Evolutionary conservation across 2,329 filamentous ascomycete species (phyloP), one percentile per base, ranked within the genome.

Genomic region (Alternaria sp.): DNA sequence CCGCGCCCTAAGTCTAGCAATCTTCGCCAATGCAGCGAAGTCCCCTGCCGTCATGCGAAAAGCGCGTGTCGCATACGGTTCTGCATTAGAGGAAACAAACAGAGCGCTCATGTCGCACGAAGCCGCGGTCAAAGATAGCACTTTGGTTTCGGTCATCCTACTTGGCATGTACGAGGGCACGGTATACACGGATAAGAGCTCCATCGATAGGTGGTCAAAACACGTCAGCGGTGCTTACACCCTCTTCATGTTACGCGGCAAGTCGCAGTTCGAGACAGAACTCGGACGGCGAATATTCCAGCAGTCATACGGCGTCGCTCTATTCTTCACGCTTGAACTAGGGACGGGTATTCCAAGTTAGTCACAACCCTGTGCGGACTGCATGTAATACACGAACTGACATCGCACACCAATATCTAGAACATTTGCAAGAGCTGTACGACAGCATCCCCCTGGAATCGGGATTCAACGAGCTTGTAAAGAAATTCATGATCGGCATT

Each of bases 101-200:
- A 62, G 57, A 44, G 73, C 73, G 4, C 60, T 77, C 7, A 58
- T 64, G 2, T 53, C 52, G 46, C 65, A 53, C 7, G 47, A 70
- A 43, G 66, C 62, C 4, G 72, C 71, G 8, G 53, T 63, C 8
- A 68, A 70, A 62, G 72, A 76, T 32, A 73, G 67, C 53, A 77
- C 74, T 4, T 61, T 77, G 5, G 64, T 76, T 6, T 67, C 74
- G 10, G 73, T 76, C n/a, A 72, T 76, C 17, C 65, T 77, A 65
- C 68, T 80, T 6, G 73, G 77, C 6, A 63, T 78, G 57, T 79
- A 77, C 47, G 78, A 80, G 57, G 75, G 69, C 52, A 71, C 77
- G 21, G 68, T 69, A 8, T 77, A 72, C 44, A 65, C 72, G 25
- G 67, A 65, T 46, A 67, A 70, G 21, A 59, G 69, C 17, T 77